phyloP scores from a whole-genome alignment of 768 basidiomycete genomes.

The Agrocybe chaxingu region DNA sequence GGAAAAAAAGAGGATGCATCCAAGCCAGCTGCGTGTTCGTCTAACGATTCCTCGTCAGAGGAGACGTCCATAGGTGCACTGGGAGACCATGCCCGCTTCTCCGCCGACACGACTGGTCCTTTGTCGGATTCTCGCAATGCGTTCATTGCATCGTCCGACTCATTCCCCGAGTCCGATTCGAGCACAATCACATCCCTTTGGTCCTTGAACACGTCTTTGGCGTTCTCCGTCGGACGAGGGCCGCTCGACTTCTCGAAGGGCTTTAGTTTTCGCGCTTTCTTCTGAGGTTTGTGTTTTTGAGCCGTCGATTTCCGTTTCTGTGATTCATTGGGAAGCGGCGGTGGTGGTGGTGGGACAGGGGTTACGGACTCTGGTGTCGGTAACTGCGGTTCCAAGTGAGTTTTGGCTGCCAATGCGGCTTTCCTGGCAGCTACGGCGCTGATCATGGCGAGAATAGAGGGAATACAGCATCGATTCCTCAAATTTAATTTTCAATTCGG shows the following conservation, averaged over 20 bases:
- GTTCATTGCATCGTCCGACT: conserved; percentile 19
- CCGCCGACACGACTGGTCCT: conserved; percentile 7
- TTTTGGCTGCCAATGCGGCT: conserved; percentile 40
- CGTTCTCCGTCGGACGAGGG: conserved; percentile 17
- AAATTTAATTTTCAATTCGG: too few species aligned
- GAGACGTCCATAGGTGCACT: conserved; percentile 48
- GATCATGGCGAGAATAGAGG: conserved; percentile 39
- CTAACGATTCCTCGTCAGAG: conserved; percentile 44
- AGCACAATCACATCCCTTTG: conserved; percentile 38
- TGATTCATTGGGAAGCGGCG: conserved; percentile 11
- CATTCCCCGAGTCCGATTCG: conserved; percentile 34
- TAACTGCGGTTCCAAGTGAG: conserved; percentile 12
- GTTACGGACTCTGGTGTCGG: not conserved
- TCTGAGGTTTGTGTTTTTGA: conserved; percentile 16
- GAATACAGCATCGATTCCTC: too few species aligned
- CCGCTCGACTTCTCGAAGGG: conserved; percentile 22
- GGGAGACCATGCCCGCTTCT: conserved; percentile 55
- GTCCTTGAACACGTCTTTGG: conserved; percentile 29
- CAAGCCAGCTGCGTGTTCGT: conserved; percentile 11
- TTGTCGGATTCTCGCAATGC: conserved; percentile 12
- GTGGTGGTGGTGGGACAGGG: not conserved
- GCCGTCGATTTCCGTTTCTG: conserved; percentile 45
- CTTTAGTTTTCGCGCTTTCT: conserved; percentile 12
- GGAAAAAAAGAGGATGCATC: conserved; percentile 17
- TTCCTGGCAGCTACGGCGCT: conserved; percentile 74